phyloP scores from a whole-genome alignment of 2,329 filamentous ascomycete species.

The Raffaelea albimanens region DNA sequence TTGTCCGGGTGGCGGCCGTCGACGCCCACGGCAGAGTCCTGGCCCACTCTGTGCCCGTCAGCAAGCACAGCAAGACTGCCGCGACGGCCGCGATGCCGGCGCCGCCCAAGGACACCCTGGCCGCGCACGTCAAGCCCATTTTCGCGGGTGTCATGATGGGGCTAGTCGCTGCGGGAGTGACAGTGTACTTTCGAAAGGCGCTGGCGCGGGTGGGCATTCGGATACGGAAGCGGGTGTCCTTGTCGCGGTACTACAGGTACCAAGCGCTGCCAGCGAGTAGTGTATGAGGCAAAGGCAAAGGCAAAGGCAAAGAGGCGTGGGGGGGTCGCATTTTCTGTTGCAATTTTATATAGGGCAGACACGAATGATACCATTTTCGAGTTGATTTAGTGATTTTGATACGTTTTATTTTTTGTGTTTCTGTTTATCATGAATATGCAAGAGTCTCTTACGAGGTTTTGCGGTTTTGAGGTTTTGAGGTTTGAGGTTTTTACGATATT shows the following conservation, averaged over 20 bases:
- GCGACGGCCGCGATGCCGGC: background rate
- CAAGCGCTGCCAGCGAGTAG: background rate
- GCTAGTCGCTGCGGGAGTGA: background rate
- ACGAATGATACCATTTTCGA: too few relatives aligned
- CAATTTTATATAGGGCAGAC: too few relatives aligned
- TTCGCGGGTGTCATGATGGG: background rate
- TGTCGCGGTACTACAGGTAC: background rate
- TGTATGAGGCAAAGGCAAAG: too few relatives aligned
- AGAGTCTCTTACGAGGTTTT: too few relatives aligned
- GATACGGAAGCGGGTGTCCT: background rate
- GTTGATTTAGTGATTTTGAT: too few relatives aligned
- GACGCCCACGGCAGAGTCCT: background rate
- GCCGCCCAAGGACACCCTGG: background rate
- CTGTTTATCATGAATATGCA: too few relatives aligned
- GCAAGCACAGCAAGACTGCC: background rate
- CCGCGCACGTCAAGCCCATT: background rate
- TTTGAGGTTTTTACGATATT: too few relatives aligned
- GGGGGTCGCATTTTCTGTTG: too few relatives aligned
- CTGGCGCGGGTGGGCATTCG: too few relatives aligned
- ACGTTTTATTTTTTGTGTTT: too few relatives aligned
- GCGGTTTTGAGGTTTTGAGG: too few relatives aligned
- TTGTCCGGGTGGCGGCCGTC: background rate
- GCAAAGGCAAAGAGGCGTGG: too few relatives aligned
- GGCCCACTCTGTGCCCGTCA: background rate
- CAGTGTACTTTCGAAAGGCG: background rate